Percentiles rank a stretch among this genome's conserved stretches.
These are phyloP conservation scores for Hibiscus syriacus DNA, from an alignment of 345 rosid species.

Conservation along the genomic window DNA sequence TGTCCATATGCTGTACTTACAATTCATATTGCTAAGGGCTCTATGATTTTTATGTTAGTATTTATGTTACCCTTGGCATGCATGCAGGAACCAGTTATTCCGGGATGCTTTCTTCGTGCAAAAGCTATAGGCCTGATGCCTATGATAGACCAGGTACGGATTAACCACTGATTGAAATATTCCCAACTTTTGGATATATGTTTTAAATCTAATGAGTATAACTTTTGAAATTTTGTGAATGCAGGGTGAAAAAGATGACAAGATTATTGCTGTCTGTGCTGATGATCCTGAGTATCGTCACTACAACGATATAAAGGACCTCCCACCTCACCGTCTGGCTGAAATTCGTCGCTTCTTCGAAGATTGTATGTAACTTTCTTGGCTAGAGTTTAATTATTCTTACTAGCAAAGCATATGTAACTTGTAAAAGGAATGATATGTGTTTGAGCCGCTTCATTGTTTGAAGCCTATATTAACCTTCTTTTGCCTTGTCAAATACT, in stretches of 20 bases:
- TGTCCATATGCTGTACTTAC: not conserved
- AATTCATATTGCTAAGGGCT: not conserved
- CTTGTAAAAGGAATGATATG: not conserved
- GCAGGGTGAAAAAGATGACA: conserved; percentile 99
- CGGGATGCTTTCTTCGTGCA: conserved; percentile 95
- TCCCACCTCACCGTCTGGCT: conserved; percentile 95
- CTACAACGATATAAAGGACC: conserved; percentile 82
- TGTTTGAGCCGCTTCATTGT: not conserved
- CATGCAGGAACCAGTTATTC: conserved; percentile 88
- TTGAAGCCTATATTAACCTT: not conserved
- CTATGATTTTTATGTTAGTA: not conserved
- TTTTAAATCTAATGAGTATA: not conserved
- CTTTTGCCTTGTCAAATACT: conserved; percentile 18
- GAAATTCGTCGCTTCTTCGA: conserved; percentile 99
- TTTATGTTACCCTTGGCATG: not conserved
- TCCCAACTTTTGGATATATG: not conserved
- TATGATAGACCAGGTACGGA: conserved; percentile 89
- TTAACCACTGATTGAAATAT: conserved; percentile 8
- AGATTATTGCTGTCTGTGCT: conserved; percentile 97
- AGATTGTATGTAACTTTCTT: conserved; percentile 52
- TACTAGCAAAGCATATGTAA: conserved; percentile 2
- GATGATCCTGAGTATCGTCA: conserved; percentile 97
- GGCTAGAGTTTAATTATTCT: conserved; percentile 14
- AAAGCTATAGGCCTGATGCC: conserved; percentile 99
- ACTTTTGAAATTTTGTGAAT: not conserved